phyloP scores from a whole-genome alignment of 805 yeast species.

The Isabelozyma pseudorhagii region DNA sequence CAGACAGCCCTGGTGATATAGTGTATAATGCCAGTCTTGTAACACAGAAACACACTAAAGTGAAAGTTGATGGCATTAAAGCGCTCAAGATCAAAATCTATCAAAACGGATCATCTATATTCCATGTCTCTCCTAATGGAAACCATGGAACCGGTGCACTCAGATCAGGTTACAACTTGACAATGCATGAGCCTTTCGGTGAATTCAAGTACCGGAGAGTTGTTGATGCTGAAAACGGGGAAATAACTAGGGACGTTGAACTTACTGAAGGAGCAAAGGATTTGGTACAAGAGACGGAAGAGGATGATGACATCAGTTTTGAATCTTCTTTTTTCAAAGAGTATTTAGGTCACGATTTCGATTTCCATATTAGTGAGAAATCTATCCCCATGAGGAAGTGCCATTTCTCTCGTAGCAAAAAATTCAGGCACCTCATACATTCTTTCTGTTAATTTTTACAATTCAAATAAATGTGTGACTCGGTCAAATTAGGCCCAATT shows the following conservation, averaged over 20 bases:
- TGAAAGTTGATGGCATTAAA: constrained; percentile 11
- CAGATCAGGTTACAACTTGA: constrained; percentile 27
- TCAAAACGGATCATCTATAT: constrained; percentile 32
- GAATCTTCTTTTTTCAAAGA: background rate
- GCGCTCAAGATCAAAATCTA: constrained; percentile 9
- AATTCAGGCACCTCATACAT: background rate
- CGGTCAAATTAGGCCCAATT: too few relatives aligned
- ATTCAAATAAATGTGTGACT: too few relatives aligned
- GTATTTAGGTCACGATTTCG: background rate
- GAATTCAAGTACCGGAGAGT: constrained; percentile 20
- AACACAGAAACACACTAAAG: constrained; percentile 11
- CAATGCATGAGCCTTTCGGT: constrained; percentile 3
- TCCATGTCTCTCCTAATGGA: constrained; percentile 19
- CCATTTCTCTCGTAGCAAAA: background rate
- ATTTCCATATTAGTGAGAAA: too few relatives aligned
- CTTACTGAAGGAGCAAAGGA: background rate
- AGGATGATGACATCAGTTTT: background rate
- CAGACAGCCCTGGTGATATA: constrained; percentile 11
- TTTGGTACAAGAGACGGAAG: background rate
- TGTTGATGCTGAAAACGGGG: constrained; percentile 33
- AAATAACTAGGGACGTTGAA: constrained; percentile 14
- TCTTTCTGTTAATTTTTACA: background rate
- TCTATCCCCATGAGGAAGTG: background rate
- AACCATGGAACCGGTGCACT: constrained; percentile 28
- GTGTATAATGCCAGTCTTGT: constrained; percentile 17